phyloP scores from a whole-genome alignment of 202 grass and related monocot species.

The Carex sylvatica region DNA sequence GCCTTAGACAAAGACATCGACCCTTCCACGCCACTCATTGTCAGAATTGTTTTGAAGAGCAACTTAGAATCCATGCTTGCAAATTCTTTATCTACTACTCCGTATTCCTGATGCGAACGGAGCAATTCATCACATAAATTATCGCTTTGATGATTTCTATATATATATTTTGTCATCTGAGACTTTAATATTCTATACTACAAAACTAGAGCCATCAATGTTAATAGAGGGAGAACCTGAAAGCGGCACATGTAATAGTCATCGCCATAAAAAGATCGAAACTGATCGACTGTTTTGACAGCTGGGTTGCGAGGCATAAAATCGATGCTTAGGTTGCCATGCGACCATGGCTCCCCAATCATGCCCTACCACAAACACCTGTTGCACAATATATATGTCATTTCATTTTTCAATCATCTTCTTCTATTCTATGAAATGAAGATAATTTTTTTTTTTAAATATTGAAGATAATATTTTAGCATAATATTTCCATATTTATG shows the following conservation, averaged over 20 bases:
- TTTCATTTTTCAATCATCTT: neutral
- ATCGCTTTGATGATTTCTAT: too few species aligned
- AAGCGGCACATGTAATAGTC: neutral
- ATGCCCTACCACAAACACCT: neutral
- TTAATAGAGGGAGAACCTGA: too few species aligned
- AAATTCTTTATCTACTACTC: neutral
- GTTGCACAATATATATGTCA: neutral
- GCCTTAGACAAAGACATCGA: neutral
- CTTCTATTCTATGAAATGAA: neutral
- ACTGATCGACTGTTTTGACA: neutral
- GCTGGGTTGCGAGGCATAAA: neutral
- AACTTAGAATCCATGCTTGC: conserved; percentile 5
- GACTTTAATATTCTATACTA: too few species aligned
- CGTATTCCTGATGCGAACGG: neutral
- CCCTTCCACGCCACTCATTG: neutral
- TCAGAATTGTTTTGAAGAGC: neutral
- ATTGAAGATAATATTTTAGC: too few species aligned
- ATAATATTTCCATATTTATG: neutral
- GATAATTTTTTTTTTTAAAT: too few species aligned
- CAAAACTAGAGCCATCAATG: neutral
- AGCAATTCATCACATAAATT: too few species aligned
- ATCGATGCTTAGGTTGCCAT: neutral
- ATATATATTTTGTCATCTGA: too few species aligned
- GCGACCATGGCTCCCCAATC: neutral
- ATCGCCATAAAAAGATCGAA: neutral